Conservation (phyloP, 2,329 filamentous ascomycete species). For the Sporothrix inflata region DNA sequence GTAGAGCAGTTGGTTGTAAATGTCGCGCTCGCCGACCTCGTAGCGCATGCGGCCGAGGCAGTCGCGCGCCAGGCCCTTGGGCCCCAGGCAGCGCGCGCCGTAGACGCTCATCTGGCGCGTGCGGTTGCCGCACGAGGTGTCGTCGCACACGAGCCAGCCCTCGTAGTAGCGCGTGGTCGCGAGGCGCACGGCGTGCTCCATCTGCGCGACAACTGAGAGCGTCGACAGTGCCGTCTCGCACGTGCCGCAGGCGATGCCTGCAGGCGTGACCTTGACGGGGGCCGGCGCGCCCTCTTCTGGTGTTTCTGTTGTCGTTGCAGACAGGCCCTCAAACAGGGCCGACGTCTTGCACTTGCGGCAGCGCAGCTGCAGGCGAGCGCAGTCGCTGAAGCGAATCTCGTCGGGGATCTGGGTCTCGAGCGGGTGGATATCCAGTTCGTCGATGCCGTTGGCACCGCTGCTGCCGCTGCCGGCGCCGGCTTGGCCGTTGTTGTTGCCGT, state of each 20-base stretch:
- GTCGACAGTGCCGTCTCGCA: conserved; percentile 70
- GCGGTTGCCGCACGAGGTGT: conserved; percentile 80
- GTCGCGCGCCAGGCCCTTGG: conserved; percentile 79
- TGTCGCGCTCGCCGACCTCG: conserved; percentile 82
- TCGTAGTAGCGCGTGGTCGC: conserved; percentile 88
- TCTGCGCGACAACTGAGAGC: conserved; percentile 79
- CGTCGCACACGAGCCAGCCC: conserved; percentile 88
- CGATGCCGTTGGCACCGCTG: conserved; percentile 54
- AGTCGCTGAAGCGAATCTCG: conserved; percentile 82
- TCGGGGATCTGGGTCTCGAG: conserved; percentile 95
- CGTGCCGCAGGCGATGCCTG: conserved; percentile 73
- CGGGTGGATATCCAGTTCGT: conserved; percentile 75
- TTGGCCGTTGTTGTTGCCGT: conserved; percentile 52
- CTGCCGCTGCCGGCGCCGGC: conserved; percentile 52
- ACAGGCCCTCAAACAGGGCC: conserved; percentile 77
- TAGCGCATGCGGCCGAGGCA: conserved; percentile 88
- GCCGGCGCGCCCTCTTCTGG: not conserved
- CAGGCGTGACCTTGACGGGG: conserved; percentile 62
- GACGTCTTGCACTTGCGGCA: conserved; percentile 79
- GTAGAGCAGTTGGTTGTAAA: conserved; percentile 95
- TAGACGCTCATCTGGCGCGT: conserved; percentile 94
- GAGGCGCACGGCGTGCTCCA: conserved; percentile 80
- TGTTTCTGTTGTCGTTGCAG: conserved; percentile 40
- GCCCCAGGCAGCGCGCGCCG: conserved; percentile 85
- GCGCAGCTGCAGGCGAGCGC: conserved; percentile 73